These are phyloP conservation scores for Silene conica DNA, from an alignment of 148 eudicot species.

Conservation along the genomic window DNA sequence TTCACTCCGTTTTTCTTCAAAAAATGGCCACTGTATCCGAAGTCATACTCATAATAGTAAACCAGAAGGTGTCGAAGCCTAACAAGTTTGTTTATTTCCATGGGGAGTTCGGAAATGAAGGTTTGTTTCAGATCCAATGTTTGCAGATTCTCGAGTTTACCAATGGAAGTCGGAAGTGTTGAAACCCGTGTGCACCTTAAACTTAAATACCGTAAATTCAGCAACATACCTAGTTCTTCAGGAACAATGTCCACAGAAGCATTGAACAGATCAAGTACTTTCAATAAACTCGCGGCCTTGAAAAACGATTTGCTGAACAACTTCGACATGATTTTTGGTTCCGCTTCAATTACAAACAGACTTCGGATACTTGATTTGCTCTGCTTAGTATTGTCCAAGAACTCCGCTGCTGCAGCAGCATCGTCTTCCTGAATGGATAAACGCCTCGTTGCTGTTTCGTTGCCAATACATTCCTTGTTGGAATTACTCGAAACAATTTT, in stretches of 20 bases:
- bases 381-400: background rate
- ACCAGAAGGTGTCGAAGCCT: slow-evolving; percentile 22
- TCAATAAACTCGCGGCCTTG: slow-evolving; percentile 10
- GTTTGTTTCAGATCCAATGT: slow-evolving; percentile 32
- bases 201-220: slow-evolving; percentile 22
- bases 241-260: slow-evolving; percentile 18
- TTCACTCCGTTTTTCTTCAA: slow-evolving; percentile 1
- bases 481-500: background rate
- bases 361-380: slow-evolving; percentile 13
- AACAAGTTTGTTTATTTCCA: slow-evolving; percentile 10
- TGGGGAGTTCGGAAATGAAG: slow-evolving; percentile 18
- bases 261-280: slow-evolving; percentile 26
- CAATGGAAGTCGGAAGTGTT: slow-evolving; percentile 19
- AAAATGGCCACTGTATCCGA: background rate
- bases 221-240: slow-evolving; percentile 12
- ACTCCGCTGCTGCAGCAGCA: too few species aligned
- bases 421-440: slow-evolving; percentile 13
- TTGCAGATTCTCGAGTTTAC: slow-evolving; percentile 23
- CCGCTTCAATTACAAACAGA: background rate
- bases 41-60: background rate
- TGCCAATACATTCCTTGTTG: background rate
- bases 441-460: background rate
- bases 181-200: slow-evolving; percentile 22
- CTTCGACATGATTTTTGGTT: background rate
- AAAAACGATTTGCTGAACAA: slow-evolving; percentile 3